Evolutionary conservation across 139 green algal species (phyloP), one percentile per base, ranked within the genome.

Genomic region (Closterium sp.): DNA sequence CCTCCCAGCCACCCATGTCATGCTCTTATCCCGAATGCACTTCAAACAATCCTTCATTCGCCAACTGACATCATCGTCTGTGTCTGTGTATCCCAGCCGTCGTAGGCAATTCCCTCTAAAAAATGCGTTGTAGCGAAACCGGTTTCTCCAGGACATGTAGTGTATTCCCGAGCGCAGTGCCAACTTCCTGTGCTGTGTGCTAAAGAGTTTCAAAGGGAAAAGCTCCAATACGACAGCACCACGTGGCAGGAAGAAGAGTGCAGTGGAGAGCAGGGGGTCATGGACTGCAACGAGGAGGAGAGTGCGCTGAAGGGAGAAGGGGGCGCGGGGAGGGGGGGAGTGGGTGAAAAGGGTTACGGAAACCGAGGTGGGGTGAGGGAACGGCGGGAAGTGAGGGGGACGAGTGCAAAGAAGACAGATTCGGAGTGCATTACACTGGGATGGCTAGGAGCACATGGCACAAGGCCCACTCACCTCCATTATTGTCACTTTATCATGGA

Each of bases 131-230:
- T 55, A 31, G 8, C 32, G 30, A 31, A 19, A 33, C 31, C 16
- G 31, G 34, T 88, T 88, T 88, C 28, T 19, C 85, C 85, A 88
- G 7, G 33, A 19, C 30, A 69, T 38, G 85, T 88, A 88, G 33
- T 43, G 25, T 31, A 88, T 32, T 9, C 85, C 85, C n/a, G 85
- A 88, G 8, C 85, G 85, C 28, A 69, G 25, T 21, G 85, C 33
- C 16, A 88, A 10, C 33, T 55, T 43, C 34, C 64, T 88, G 85
- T 88, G 33, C 85, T 55, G 25, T 23, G 85, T 88, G 31, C 31
- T 55, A 30, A 55, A 88, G 30, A 88, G 33, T 16, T 55, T 43
- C n/a, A 32, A 36, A 16, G 85, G 85, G 34, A 88, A 36, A 30
- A 88, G 31, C 85, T 88, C 85, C 85, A 88, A n/a, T 33, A 88